A percentile compares a stretch with the other conserved stretches of the same genome.
Evolutionary conservation across 495 filamentous ascomycete genomes (phyloP).

Genomic region (Neurospora africana): DNA sequence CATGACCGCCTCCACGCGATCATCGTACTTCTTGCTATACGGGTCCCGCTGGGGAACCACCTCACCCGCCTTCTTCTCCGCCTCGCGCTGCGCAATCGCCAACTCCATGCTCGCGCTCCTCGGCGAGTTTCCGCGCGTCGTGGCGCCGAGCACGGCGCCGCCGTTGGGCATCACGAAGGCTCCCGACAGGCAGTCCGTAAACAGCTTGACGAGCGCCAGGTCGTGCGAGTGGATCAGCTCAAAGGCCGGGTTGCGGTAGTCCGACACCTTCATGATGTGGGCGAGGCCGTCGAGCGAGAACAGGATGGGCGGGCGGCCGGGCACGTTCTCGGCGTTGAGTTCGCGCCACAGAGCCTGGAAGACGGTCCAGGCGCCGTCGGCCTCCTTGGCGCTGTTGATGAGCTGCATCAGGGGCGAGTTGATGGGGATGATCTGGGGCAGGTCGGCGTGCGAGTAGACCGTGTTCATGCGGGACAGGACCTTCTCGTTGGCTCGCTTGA

Average conservation of each 20-base stretch:
- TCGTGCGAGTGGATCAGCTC: conserved; percentile 80
- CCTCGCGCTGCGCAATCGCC: conserved; percentile 45
- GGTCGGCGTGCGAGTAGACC: conserved; percentile 49
- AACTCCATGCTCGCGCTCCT: conserved; percentile 52
- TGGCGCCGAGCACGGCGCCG: conserved; percentile 66
- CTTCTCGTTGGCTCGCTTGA: conserved; percentile 58
- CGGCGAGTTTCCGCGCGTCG: conserved; percentile 54
- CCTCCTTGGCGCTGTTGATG: conserved; percentile 59
- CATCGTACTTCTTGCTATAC: conserved; percentile 55
- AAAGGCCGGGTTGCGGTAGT: conserved; percentile 58
- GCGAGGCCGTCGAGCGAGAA: conserved; percentile 67
- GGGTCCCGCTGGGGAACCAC: conserved; percentile 43
- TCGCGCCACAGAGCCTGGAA: conserved; percentile 77
- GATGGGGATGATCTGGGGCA: conserved; percentile 42
- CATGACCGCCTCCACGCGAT: conserved; percentile 52
- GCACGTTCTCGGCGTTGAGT: conserved; percentile 39
- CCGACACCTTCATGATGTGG: conserved; percentile 64
- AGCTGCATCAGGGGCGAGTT: conserved; percentile 58
- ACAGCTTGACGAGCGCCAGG: conserved; percentile 64
- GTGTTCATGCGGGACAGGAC: conserved; percentile 50
- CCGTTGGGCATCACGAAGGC: conserved; percentile 55
- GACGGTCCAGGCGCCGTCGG: conserved; percentile 65
- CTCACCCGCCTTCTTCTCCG: conserved; percentile 22
- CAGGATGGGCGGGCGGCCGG: conserved; percentile 67
- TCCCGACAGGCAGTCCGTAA: conserved; percentile 59